Percentiles rank a stretch among this genome's conserved stretches.
These are phyloP conservation scores for Phytophthora crassamura DNA, from an alignment of 352 stramenopile species.

Conservation along the genomic window DNA sequence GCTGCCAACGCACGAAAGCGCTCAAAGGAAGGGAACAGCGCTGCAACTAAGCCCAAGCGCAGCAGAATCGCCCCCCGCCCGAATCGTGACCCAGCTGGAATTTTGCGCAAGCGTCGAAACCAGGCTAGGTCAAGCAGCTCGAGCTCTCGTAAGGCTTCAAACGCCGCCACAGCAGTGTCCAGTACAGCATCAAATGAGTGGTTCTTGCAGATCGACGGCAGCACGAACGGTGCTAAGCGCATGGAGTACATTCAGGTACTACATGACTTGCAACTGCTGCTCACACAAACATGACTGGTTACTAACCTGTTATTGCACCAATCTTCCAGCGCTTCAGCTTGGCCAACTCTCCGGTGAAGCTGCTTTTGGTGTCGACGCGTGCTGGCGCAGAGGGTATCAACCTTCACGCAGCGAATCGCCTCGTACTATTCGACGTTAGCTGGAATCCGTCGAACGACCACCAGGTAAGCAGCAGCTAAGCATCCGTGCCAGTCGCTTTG, in stretches of 20 bases:
- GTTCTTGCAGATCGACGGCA: conserved; percentile 87
- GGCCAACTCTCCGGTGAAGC: conserved; percentile 56
- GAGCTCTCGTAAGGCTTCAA: conserved; percentile 7
- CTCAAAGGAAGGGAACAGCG: conserved; percentile 13
- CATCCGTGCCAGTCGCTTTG: not conserved
- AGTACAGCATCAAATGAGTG: conserved; percentile 46
- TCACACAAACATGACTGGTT: not conserved
- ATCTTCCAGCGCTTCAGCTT: conserved; percentile 64
- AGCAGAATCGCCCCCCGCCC: conserved; percentile 36
- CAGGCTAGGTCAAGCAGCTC: conserved; percentile 14
- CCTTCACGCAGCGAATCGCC: conserved; percentile 86
- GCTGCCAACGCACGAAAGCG: conserved; percentile 26
- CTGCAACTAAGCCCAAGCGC: conserved; percentile 38
- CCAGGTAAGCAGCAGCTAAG: conserved; percentile 51
- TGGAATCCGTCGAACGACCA: conserved; percentile 93
- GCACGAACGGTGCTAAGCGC: conserved; percentile 73
- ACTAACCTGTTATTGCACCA: conserved; percentile 9
- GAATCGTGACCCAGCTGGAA: conserved; percentile 65
- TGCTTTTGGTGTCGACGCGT: conserved; percentile 82
- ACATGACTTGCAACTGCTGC: not conserved
- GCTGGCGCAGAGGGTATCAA: conserved; percentile 91
- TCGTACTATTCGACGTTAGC: conserved; percentile 92
- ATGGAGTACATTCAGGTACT: conserved; percentile 87
- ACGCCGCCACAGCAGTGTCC: not conserved
- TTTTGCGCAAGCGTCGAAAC: conserved; percentile 56